Evolutionary conservation across 106 monocot genomes (phyloP).

Genomic region (Narthecium ossifragum): DNA sequence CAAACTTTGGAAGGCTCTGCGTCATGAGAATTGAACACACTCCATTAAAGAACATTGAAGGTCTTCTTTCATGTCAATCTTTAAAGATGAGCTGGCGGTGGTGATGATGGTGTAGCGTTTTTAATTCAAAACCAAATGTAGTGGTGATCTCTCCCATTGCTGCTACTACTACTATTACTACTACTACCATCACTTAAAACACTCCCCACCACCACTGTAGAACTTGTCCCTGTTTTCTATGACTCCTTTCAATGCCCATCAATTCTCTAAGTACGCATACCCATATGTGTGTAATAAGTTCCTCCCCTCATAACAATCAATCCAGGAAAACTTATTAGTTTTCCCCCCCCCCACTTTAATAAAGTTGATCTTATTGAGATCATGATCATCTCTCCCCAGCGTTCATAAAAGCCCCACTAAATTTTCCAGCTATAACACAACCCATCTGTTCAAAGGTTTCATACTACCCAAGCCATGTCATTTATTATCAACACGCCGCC

Average conservation of each 20-base stretch:
- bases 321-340: too few relatives aligned
- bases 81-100: slow-evolving; percentile 1
- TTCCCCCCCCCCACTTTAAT: too few relatives aligned
- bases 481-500: too few relatives aligned
- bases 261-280: background rate
- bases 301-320: background rate
- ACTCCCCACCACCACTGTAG: too few relatives aligned
- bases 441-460: too few relatives aligned
- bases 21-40: background rate
- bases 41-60: slow-evolving; percentile 11
- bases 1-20: background rate
- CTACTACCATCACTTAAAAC: background rate
- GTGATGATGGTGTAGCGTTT: background rate
- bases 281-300: slow-evolving; percentile 7
- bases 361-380: too few relatives aligned
- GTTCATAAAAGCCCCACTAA: too few relatives aligned
- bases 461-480: too few relatives aligned
- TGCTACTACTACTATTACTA: background rate
- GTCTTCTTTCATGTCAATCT: slow-evolving; percentile 1
- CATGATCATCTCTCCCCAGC: too few relatives aligned
- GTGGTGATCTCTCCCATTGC: background rate
- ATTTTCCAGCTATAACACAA: too few relatives aligned
- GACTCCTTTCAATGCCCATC: background rate
- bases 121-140: background rate
- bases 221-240: background rate